Conservation (phyloP, 345 rosid genomes). For the Eucalyptus brandiana region DNA sequence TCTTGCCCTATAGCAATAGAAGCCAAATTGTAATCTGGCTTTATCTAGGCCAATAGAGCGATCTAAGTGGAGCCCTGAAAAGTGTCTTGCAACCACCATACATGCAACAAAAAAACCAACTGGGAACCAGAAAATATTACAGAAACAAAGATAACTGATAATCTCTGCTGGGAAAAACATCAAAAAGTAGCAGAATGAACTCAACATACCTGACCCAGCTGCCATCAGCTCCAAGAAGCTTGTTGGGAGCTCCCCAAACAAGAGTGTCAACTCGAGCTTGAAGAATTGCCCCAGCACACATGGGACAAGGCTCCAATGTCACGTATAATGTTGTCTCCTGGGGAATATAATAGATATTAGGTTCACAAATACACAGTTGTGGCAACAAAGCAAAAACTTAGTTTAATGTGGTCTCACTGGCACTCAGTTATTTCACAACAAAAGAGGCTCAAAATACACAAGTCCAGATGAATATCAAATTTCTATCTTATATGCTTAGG, state of each 20-base stretch:
- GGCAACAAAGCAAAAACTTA: neutral
- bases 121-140: neutral
- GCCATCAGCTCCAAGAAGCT: slow-evolving; percentile 97
- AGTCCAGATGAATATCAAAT: neutral
- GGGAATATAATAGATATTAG: neutral
- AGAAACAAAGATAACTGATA: neutral
- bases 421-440: neutral
- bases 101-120: neutral
- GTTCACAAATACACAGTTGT: neutral
- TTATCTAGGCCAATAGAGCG: neutral
- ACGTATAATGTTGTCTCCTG: slow-evolving; percentile 87
- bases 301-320: slow-evolving; percentile 93
- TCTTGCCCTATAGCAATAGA: neutral
- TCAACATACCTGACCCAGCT: slow-evolving; percentile 80
- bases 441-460: neutral
- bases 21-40: neutral
- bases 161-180: neutral
- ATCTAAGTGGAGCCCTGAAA: neutral
- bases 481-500: neutral
- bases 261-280: slow-evolving; percentile 84
- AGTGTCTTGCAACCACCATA: neutral
- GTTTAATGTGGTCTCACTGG: neutral
- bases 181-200: neutral
- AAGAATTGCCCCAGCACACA: slow-evolving; percentile 99
- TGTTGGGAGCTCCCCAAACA: slow-evolving; percentile 99